These are phyloP conservation scores for Heritiera littoralis DNA, from an alignment of 345 rosid genomes.

Conservation along the genomic window DNA sequence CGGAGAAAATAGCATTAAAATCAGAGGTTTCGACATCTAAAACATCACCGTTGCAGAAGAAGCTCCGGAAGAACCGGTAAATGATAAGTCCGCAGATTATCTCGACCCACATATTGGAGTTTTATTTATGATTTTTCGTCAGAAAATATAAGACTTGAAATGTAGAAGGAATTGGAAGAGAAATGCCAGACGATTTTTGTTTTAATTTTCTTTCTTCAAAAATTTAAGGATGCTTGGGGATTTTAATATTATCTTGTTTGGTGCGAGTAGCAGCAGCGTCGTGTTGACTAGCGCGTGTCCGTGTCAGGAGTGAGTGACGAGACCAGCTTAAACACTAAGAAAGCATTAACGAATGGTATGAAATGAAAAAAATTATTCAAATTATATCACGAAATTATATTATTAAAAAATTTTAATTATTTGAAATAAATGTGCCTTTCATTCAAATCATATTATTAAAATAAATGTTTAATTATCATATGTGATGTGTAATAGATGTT, in stretches of 20 bases:
- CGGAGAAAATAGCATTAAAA: constrained; percentile 67
- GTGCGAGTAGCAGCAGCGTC: not conserved
- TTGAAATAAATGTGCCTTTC: too few species aligned
- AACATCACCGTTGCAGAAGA: constrained; percentile 57
- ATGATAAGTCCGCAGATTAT: constrained; percentile 69
- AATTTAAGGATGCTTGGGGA: not conserved
- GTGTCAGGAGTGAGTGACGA: not conserved
- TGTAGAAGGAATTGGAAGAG: not conserved
- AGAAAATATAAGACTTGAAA: not conserved
- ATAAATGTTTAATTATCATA: too few species aligned
- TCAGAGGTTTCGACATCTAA: constrained; percentile 64
- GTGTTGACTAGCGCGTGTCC: not conserved
- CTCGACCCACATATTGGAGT: constrained; percentile 68
- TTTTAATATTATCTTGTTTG: not conserved
- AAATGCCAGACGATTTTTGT: not conserved
- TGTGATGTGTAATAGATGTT: too few species aligned
- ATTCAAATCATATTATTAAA: too few species aligned
- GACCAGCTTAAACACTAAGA: not conserved
- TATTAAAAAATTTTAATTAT: too few species aligned
- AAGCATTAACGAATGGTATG: too few species aligned
- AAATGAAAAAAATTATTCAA: too few species aligned
- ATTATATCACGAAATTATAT: too few species aligned
- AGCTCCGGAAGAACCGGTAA: constrained; percentile 47
- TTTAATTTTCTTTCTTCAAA: not conserved
- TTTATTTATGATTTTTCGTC: not conserved